Conservation (phyloP, 805 yeast species). For the Saccharomycopsis selenospora region DNA sequence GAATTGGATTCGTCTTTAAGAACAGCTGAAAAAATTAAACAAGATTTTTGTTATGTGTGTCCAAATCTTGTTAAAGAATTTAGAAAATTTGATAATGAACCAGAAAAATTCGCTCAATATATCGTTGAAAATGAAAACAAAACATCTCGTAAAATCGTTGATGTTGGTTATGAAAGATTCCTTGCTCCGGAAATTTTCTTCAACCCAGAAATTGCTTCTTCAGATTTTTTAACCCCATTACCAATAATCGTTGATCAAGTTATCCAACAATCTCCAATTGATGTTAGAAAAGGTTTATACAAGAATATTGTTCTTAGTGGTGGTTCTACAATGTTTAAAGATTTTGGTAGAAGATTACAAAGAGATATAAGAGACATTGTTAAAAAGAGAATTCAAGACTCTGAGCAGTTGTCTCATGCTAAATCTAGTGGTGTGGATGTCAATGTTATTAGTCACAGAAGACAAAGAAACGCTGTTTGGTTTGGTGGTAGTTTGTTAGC, state of each 20-base stretch:
- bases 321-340: conserved; percentile 98
- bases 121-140: conserved; percentile 71
- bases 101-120: conserved; percentile 90
- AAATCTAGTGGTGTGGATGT: conserved; percentile 94
- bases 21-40: conserved; percentile 96
- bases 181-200: conserved; percentile 99
- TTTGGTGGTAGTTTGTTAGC: conserved; percentile 97
- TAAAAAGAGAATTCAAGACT: conserved; percentile 75
- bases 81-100: conserved; percentile 87
- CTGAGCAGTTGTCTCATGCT: conserved; percentile 63
- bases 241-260: conserved; percentile 96
- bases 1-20: conserved; percentile 88
- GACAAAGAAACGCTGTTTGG: conserved; percentile 99
- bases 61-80: conserved; percentile 98
- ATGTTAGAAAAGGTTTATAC: conserved; percentile 93
- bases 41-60: conserved; percentile 93
- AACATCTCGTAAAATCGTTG: conserved; percentile 62
- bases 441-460: conserved; percentile 92
- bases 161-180: conserved; percentile 95
- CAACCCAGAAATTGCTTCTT: conserved; percentile 93
- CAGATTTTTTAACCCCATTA: conserved; percentile 91
- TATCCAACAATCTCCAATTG: conserved; percentile 92
- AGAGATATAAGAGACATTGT: conserved; percentile 86
- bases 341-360: conserved; percentile 94
- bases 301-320: conserved; percentile 94